Evolutionary conservation across 1,284 basidiomycete species (phyloP).

Genomic region (Xanthoconium separans): DNA sequence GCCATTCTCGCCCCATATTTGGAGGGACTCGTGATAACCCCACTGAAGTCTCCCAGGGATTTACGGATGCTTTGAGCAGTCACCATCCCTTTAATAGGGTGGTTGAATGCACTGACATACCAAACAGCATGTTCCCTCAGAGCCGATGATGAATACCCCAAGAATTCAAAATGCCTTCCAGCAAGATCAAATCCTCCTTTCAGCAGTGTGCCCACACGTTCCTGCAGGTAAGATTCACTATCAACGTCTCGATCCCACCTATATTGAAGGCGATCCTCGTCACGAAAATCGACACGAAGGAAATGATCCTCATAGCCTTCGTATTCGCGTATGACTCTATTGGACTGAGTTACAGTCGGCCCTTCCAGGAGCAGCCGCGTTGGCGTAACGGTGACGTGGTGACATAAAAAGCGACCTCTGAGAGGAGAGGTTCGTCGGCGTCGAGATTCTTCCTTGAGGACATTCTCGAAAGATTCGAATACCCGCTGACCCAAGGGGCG

Average conservation of each 20-base stretch:
- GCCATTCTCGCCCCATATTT: constrained; percentile 79
- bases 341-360: constrained; percentile 67
- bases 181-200: constrained; percentile 68
- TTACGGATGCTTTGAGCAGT: constrained; percentile 57
- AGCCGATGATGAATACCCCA: constrained; percentile 73
- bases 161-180: constrained; percentile 66
- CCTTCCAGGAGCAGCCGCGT: constrained; percentile 72
- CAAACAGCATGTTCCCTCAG: constrained; percentile 74
- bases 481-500: constrained; percentile 45
- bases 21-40: constrained; percentile 60
- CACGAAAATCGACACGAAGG: constrained; percentile 74
- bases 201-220: constrained; percentile 63
- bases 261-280: constrained; percentile 70
- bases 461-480: constrained; percentile 46
- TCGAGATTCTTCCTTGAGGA: constrained; percentile 30
- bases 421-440: constrained; percentile 17
- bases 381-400: constrained; percentile 69
- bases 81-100: constrained; percentile 43
- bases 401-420: constrained; percentile 47
- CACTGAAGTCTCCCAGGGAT: constrained; percentile 61
- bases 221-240: constrained; percentile 51
- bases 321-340: constrained; percentile 60
- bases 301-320: constrained; percentile 61
- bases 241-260: constrained; percentile 67
- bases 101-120: constrained; percentile 64